These are phyloP conservation scores for Aspergillus latus DNA, from an alignment of 2,329 filamentous ascomycete genomes.

Conservation along the genomic window DNA sequence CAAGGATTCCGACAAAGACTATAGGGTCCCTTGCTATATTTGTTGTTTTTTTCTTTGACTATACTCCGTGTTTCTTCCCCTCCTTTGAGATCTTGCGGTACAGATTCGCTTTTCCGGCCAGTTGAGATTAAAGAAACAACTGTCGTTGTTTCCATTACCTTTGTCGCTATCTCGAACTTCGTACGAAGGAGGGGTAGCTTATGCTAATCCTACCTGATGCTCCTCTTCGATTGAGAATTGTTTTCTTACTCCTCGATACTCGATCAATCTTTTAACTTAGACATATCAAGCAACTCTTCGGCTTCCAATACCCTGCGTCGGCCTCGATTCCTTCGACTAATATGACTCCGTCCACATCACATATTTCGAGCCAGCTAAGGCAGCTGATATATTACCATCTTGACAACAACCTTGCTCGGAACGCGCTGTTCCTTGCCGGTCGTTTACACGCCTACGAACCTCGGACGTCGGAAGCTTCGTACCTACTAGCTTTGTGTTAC, in stretches of 20 bases:
- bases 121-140: slow-evolving; percentile 13
- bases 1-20: not conserved
- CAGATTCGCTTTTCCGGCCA: slow-evolving; percentile 3
- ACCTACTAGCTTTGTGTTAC: slow-evolving; percentile 82
- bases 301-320: not conserved
- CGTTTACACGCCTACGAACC: slow-evolving; percentile 81
- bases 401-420: slow-evolving; percentile 85
- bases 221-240: slow-evolving; percentile 3
- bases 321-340: slow-evolving; percentile 12
- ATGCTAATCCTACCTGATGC: slow-evolving; percentile 18
- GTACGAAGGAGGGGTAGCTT: slow-evolving; percentile 1
- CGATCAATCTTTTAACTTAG: not conserved
- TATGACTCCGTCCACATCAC: slow-evolving; percentile 58
- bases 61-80: slow-evolving; percentile 4
- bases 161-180: slow-evolving; percentile 7
- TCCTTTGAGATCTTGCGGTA: slow-evolving; percentile 7
- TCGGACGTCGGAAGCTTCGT: slow-evolving; percentile 74
- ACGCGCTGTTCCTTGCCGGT: slow-evolving; percentile 90
- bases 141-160: slow-evolving; percentile 20
- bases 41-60: not conserved
- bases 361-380: slow-evolving; percentile 61
- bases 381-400: slow-evolving; percentile 71
- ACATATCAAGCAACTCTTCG: slow-evolving; percentile 13
- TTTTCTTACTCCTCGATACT: slow-evolving; percentile 2
- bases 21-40: slow-evolving; percentile 5